Evolutionary conservation across 208 protist genomes (phyloP), one percentile per base, ranked within the genome.

Genomic region (Leishmania martiniquensis): DNA sequence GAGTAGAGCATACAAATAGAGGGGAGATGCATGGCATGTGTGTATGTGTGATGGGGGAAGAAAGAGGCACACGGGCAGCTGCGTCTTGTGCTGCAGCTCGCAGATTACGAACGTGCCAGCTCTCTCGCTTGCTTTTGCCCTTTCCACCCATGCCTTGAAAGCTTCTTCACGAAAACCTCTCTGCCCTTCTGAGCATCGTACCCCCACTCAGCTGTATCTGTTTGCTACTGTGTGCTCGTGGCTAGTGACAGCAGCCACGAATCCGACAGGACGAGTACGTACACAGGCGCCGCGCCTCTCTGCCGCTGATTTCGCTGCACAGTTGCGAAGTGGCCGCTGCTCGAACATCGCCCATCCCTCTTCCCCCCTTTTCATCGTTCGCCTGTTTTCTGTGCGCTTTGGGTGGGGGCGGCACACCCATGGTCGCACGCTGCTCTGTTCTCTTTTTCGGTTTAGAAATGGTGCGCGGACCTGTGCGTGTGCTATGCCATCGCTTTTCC

Each of bases 1-100:
- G 39, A n/a, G 32, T 49, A n/a, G 39, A 39, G 20, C 29, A n/a
- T 15, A 49, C 22, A 34, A 25, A 73, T 98, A 5, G 83, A 98
- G 32, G 92, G 98, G 42, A 76, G 88, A 22, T 84, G 98, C 15
- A 89, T 98, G 77, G 52, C n/a, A n/a, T n/a, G n/a, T n/a, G n/a
- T n/a, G 32, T 51, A 77, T 39, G 25, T 7, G 29, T 37, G 45
- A 13, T 54, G n/a, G n/a, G n/a, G n/a, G 39, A 12, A 32, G n/a
- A 39, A 22, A 29, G 57, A 60, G 39, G 45, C 6, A 34, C 39
- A 13, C 15, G 45, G 20, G 42, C 29, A 57, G 67, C 39, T 57
- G 29, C 4, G 22, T 37, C 34, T n/a, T 52, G 29, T 55, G 22
- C 34, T 57, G 47, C 32, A 57, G 15, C 44, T 72, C 29, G 9